A percentile compares a stretch with the other conserved stretches of the same genome.
Evolutionary conservation across 1,139 yeast species (phyloP).

Genomic region (Pichia cactophila): DNA sequence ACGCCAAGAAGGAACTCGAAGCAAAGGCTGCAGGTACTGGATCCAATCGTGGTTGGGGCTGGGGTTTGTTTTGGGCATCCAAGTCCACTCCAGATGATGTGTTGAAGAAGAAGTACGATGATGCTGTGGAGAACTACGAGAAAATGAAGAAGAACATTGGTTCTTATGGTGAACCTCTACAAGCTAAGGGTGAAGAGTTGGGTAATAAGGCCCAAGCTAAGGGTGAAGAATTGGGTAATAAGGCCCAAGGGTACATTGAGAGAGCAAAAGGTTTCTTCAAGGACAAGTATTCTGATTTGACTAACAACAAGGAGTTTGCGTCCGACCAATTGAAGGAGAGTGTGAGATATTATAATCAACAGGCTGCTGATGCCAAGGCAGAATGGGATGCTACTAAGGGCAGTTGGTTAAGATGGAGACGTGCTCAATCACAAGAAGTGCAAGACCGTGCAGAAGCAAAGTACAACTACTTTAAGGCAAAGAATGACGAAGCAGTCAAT

Average conservation of each 20-base stretch:
- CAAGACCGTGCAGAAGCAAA: constrained; percentile 8
- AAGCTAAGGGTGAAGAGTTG: neutral
- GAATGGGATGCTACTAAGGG: constrained; percentile 10
- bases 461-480: constrained; percentile 7
- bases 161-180: constrained; percentile 14
- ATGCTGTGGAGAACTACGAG: constrained; percentile 6
- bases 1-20: constrained; percentile 9
- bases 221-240: constrained; percentile 8
- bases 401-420: constrained; percentile 12
- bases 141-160: constrained; percentile 22
- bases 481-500: constrained; percentile 7
- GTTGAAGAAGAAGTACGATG: constrained; percentile 9
- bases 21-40: neutral
- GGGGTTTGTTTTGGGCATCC: constrained; percentile 6
- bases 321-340: constrained; percentile 17
- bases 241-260: constrained; percentile 32
- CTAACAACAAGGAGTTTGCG: constrained; percentile 22
- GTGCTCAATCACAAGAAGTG: constrained; percentile 4
- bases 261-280: constrained; percentile 2
- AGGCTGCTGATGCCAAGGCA: constrained; percentile 9
- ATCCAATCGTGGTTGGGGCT: constrained; percentile 1
- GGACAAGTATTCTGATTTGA: constrained; percentile 31
- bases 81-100: neutral
- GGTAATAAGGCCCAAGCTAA: constrained; percentile 22
- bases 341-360: constrained; percentile 4